These are phyloP conservation scores for Drechslerella coelobrocha DNA, from an alignment of 2,329 filamentous ascomycete species.

Conservation along the genomic window DNA sequence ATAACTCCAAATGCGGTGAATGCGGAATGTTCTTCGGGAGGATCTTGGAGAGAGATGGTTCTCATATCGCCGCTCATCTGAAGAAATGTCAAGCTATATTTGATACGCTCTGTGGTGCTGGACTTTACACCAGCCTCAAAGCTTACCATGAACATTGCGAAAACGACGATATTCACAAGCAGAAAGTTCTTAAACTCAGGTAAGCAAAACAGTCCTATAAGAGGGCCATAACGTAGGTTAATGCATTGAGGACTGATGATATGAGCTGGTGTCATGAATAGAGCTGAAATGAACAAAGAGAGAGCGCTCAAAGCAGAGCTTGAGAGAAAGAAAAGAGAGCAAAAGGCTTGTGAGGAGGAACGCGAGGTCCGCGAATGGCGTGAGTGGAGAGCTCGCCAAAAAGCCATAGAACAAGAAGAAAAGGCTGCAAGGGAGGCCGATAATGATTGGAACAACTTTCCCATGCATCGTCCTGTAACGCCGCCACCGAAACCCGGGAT, in stretches of 20 bases:
- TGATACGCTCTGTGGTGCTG: conserved; percentile 8
- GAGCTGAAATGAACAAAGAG: neutral
- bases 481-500: too few species aligned
- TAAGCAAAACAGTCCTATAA: conserved; percentile 8
- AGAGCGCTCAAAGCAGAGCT: neutral
- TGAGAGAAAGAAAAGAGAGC: neutral
- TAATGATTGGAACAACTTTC: too few species aligned
- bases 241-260: too few species aligned
- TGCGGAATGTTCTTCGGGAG: conserved; percentile 9
- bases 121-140: conserved; percentile 8
- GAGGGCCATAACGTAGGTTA: too few species aligned
- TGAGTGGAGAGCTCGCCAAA: neutral
- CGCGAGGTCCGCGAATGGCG: too few species aligned
- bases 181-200: neutral
- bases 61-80: conserved; percentile 3
- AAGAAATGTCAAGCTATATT: conserved; percentile 27
- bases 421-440: neutral
- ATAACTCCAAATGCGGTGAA: conserved; percentile 22
- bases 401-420: neutral
- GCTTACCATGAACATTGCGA: conserved; percentile 21
- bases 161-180: conserved; percentile 9
- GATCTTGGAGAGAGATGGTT: neutral
- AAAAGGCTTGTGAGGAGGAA: neutral
- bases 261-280: too few species aligned
- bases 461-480: too few species aligned